Conservation (phyloP, 1,284 basidiomycete species). For the Pisolithus thermaeus region DNA sequence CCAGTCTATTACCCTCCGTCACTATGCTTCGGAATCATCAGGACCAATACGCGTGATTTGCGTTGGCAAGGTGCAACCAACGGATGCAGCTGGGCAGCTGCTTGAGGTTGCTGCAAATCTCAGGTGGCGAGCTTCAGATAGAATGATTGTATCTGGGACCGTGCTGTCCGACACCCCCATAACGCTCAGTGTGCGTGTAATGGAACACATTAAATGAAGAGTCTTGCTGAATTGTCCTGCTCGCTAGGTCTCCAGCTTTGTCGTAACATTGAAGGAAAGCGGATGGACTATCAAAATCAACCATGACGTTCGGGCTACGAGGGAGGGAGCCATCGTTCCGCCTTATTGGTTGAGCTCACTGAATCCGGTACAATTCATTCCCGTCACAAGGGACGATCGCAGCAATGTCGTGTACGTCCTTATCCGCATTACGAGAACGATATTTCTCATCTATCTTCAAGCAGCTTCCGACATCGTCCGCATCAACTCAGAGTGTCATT, state of each 20-base stretch:
- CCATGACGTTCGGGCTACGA: slow-evolving; percentile 36
- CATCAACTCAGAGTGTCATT: slow-evolving; percentile 55
- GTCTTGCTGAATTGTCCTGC: background rate
- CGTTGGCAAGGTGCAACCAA: slow-evolving; percentile 14
- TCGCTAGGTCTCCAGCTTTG: slow-evolving; percentile 45
- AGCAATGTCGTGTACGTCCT: slow-evolving; percentile 31
- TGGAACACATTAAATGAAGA: background rate
- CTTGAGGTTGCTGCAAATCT: slow-evolving; percentile 35
- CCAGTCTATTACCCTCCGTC: slow-evolving; percentile 43
- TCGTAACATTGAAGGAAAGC: slow-evolving; percentile 48
- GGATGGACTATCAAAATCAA: slow-evolving; percentile 62
- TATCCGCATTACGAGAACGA: slow-evolving; percentile 30
- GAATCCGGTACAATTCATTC: slow-evolving; percentile 46
- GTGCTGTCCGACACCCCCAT: slow-evolving; percentile 44
- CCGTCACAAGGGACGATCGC: slow-evolving; percentile 43
- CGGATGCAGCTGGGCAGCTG: slow-evolving; percentile 17
- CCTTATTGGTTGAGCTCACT: slow-evolving; percentile 54
- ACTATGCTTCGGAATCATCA: slow-evolving; percentile 23
- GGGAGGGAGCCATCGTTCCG: slow-evolving; percentile 25
- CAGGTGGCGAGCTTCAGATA: slow-evolving; percentile 49
- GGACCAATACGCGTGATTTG: slow-evolving; percentile 16
- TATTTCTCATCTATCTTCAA: background rate
- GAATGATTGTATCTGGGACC: slow-evolving; percentile 52
- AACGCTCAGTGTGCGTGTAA: slow-evolving; percentile 39
- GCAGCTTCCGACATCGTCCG: slow-evolving; percentile 59